Evolutionary conservation across 75 land plant species (phyloP), one percentile per base, ranked within the genome.

Genomic region (Adiantum capillusveneris): DNA sequence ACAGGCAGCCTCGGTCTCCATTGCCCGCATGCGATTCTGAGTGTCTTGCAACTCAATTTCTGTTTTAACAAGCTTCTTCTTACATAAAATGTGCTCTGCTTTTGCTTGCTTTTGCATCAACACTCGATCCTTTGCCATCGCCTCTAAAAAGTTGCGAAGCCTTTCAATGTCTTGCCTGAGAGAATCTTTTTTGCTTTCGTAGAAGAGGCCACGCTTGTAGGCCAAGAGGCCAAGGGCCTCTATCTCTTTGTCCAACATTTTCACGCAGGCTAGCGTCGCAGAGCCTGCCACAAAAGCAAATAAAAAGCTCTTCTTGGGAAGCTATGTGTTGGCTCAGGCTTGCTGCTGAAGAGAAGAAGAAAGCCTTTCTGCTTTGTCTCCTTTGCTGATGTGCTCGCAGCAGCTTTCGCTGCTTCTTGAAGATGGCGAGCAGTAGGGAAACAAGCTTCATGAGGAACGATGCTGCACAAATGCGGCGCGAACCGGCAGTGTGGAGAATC

Each of bases 191-290:
- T 46, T 46, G 49, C 21, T n/a, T 17, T 17, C 49, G 17, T n/a
- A 46, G 17, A 46, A 5, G 14, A 46, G 3, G 49, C 21, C 49
- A 2, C 49, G 49, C 14, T 20, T 46, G 17, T 46, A 20, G 21
- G 49, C 49, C n/a, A 46, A 20, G 21, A n/a, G 21, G 49, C 49
- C 49, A 46, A 46, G 49, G 17, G 49, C 49, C 49, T 17, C 49
- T 17, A 46, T 46, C 21, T 46, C 49, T 9, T 34, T 9, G 37
- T 34, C 37, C 37, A 34, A 9, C 37, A 34, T 34, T 34, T 9
- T 34, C 37, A 34, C 3, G 3, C 37, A 34, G 37, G 37, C 37
- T 34, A 34, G 9, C 7, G 9, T 34, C 9, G 9, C 9, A 9
- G 9, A 34, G 37, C 3, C 9, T 5, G 37, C 3, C 7, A 9